Conservation (phyloP, 139 green algal genomes). For the Limnomonas spitsbergensis region DNA sequence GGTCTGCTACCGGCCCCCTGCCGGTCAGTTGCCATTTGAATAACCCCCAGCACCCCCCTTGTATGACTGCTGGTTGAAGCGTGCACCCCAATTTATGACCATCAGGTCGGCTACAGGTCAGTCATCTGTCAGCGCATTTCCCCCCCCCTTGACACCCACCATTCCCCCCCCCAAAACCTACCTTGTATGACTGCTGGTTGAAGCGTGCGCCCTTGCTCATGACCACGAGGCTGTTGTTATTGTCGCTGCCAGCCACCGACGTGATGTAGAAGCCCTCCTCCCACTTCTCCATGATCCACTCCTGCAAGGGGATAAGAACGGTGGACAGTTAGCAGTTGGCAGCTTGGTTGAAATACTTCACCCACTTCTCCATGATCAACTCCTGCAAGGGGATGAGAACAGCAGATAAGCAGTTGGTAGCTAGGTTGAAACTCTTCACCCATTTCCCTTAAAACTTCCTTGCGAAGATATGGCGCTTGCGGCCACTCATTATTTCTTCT, state of each 20-base stretch:
- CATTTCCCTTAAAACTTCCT: too few species aligned
- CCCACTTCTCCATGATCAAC: conserved; percentile 99
- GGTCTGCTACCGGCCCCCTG: too few species aligned
- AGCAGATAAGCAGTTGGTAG: neutral
- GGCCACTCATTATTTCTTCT: too few species aligned
- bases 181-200: conserved; percentile 99
- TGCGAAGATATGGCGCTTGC: too few species aligned
- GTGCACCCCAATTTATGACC: conserved; percentile 88
- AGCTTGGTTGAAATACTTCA: conserved; percentile 77
- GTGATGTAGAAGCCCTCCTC: conserved; percentile 99
- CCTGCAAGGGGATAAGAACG: conserved; percentile 37
- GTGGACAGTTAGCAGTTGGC: conserved; percentile 39
- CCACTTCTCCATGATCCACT: conserved; percentile 99
- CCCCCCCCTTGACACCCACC: neutral
- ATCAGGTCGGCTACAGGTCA: too few species aligned
- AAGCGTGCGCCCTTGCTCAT: conserved; percentile 96
- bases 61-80: conserved; percentile 69
- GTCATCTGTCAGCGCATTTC: conserved; percentile 95
- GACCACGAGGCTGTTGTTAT: conserved; percentile 77
- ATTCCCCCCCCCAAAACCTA: too few species aligned
- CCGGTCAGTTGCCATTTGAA: too few species aligned
- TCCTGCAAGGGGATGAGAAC: conserved; percentile 48
- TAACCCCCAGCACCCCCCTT: conserved; percentile 81
- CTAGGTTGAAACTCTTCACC: conserved; percentile 99
- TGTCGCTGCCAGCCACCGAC: conserved; percentile 78